These are phyloP conservation scores for Daphne laureola DNA, from an alignment of 441 rosid species.

Conservation along the genomic window DNA sequence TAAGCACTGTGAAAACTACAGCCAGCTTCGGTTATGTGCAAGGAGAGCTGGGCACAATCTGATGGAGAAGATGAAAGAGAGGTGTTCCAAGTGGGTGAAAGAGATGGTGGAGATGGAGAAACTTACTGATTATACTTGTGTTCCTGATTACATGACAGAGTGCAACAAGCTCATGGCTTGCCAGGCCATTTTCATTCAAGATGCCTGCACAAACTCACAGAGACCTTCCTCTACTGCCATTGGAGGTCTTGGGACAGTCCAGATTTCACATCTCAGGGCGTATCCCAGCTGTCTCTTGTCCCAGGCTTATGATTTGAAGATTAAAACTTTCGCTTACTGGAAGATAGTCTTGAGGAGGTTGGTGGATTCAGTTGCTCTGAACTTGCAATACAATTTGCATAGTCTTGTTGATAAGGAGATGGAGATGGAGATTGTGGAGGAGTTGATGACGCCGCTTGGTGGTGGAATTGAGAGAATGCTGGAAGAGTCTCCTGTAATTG, in stretches of 20 bases:
- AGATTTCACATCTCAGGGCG: conserved; percentile 1
- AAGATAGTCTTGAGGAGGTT: conserved; percentile 25
- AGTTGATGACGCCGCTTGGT: conserved; percentile 13
- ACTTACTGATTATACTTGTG: conserved; percentile 8
- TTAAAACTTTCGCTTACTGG: conserved; percentile 17
- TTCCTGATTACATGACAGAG: conserved; percentile 21
- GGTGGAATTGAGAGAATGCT: conserved; percentile 20
- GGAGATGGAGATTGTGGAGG: conserved; percentile 12
- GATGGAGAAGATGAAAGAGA: conserved; percentile 12
- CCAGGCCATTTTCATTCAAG: background rate
- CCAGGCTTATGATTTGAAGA: conserved; percentile 29
- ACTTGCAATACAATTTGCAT: conserved; percentile 15
- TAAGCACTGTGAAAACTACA: conserved; percentile 12
- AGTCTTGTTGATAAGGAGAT: conserved; percentile 22
- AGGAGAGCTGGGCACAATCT: conserved; percentile 13
- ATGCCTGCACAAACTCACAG: accelerated
- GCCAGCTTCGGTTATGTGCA: conserved; percentile 6
- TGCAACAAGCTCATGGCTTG: conserved; percentile 21
- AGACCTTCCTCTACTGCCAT: background rate
- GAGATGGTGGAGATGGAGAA: conserved; percentile 23
- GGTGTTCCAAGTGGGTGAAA: conserved; percentile 1
- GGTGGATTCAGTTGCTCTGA: conserved; percentile 22
- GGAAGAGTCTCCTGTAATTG: conserved; percentile 4
- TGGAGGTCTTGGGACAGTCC: conserved; percentile 12
- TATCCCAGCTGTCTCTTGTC: background rate